Conservation (phyloP, 2,329 filamentous ascomycete species). For the Scleromitrula shiraiana region DNA sequence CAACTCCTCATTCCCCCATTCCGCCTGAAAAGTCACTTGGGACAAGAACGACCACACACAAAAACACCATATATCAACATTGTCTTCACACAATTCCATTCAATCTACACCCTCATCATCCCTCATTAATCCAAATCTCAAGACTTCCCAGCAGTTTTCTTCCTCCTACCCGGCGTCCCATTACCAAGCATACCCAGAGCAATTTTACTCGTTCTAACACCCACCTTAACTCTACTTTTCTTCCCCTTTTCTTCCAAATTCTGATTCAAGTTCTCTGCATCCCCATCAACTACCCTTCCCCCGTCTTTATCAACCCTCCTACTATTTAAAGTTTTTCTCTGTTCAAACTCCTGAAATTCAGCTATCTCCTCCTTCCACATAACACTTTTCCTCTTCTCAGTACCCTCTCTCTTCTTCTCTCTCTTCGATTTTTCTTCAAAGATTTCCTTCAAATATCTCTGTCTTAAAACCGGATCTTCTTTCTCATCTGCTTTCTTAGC, state of each 20-base stretch:
- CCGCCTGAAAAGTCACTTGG: too few species aligned
- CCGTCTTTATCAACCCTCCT: constrained; percentile 9
- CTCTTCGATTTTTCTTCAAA: constrained; percentile 24
- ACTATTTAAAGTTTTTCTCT: constrained; percentile 20
- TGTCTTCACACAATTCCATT: too few species aligned
- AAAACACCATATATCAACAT: too few species aligned
- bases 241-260: constrained; percentile 23
- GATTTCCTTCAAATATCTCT: constrained; percentile 28
- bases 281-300: constrained; percentile 8
- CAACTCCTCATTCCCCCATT: too few species aligned
- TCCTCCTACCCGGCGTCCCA: constrained; percentile 28
- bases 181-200: constrained; percentile 25
- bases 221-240: constrained; percentile 21
- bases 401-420: constrained; percentile 19
- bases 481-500: constrained; percentile 32
- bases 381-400: constrained; percentile 22
- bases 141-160: constrained; percentile 12
- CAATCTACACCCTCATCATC: too few species aligned
- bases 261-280: constrained; percentile 16
- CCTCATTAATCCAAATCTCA: too few species aligned
- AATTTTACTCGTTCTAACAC: constrained; percentile 19
- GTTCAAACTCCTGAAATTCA: constrained; percentile 21
- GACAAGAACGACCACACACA: too few species aligned
- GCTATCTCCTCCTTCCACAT: constrained; percentile 28
- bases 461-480: constrained; percentile 33